A percentile compares a stretch with the other conserved stretches of the same genome.
Conservation (phyloP, 345 rosid species). For the Citrus reticulata region DNA sequence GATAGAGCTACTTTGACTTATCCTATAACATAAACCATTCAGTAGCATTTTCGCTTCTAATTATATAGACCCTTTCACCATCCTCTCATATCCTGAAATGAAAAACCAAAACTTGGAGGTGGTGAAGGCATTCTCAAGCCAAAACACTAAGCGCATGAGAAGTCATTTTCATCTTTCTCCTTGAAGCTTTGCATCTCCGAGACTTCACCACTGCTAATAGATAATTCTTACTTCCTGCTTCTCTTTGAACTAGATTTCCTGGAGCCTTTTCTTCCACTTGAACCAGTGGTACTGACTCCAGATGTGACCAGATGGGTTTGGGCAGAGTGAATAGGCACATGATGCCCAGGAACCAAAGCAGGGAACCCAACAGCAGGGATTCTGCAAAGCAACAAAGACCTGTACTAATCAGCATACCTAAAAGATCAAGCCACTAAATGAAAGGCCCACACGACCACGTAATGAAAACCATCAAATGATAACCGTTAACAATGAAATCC, state of each 20-base stretch:
- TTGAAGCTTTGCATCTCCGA: slow-evolving; percentile 70
- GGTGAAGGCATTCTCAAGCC: neutral
- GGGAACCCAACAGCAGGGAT: slow-evolving; percentile 99
- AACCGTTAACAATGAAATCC: neutral
- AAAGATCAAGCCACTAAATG: neutral
- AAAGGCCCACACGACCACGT: neutral
- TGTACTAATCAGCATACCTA: neutral
- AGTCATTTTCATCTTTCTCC: slow-evolving; percentile 51
- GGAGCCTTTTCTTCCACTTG: slow-evolving; percentile 39
- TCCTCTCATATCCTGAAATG: neutral
- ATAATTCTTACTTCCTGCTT: slow-evolving; percentile 40
- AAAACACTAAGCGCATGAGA: slow-evolving; percentile 6
- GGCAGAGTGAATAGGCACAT: slow-evolving; percentile 62
- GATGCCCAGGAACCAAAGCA: slow-evolving; percentile 94
- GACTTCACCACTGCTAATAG: slow-evolving; percentile 6
- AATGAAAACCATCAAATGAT: neutral
- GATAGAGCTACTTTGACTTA: neutral
- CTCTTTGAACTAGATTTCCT: slow-evolving; percentile 48
- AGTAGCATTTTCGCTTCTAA: neutral
- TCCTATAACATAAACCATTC: neutral
- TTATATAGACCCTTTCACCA: neutral
- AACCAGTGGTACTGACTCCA: slow-evolving; percentile 29
- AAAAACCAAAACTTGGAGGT: neutral
- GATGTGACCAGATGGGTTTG: slow-evolving; percentile 25
- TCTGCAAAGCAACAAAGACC: slow-evolving; percentile 39